Conservation (phyloP, 208 protist species). For the Trypanosomatidae sp. region DNA sequence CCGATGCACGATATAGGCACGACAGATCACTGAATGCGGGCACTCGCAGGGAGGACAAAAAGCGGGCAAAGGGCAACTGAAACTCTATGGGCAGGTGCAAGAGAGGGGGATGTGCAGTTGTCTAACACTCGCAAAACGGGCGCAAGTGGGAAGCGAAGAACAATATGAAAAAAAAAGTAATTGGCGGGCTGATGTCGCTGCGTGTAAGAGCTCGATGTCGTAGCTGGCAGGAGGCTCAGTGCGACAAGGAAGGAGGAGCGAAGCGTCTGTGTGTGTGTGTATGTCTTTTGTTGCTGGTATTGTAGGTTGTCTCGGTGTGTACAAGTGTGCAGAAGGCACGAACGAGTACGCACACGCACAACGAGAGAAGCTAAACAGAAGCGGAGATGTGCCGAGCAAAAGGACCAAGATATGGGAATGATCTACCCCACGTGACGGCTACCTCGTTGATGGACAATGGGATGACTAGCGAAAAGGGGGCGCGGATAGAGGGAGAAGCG, state of each 20-base stretch:
- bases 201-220: neutral
- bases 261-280: neutral
- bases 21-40: neutral
- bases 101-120: neutral
- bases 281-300: neutral
- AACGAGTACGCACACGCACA: neutral
- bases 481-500: neutral
- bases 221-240: neutral
- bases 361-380: neutral
- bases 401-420: neutral
- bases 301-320: neutral
- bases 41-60: neutral
- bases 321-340: slow-evolving; percentile 7
- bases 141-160: neutral
- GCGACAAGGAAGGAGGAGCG: neutral
- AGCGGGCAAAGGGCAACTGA: neutral
- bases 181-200: neutral
- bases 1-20: neutral
- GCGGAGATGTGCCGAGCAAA: slow-evolving; percentile 3
- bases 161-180: neutral
- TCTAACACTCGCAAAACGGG: neutral
- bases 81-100: neutral
- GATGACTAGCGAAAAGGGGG: neutral
- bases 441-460: neutral
- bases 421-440: neutral